Percentiles rank a stretch among this genome's conserved stretches.
These are phyloP conservation scores for Sugiyamaella qingdaonensis DNA, from an alignment of 805 yeast genomes.

Conservation along the genomic window DNA sequence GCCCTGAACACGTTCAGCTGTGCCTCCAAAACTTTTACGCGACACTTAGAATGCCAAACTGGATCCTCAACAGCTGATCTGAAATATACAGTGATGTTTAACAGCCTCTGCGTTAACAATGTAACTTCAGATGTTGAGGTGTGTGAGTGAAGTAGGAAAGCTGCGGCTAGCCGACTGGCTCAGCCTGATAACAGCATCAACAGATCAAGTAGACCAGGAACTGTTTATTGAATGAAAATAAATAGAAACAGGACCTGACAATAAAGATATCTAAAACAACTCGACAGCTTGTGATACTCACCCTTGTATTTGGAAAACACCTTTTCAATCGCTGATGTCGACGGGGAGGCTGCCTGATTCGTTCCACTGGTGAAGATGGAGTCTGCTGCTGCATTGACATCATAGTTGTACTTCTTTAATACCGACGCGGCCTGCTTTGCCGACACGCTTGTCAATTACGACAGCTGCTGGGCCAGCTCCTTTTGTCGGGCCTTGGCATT, in stretches of 20 bases:
- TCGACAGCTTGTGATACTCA: slow-evolving; percentile 5
- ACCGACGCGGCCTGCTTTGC: slow-evolving; percentile 15
- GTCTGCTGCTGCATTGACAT: slow-evolving; percentile 32
- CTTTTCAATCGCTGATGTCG: slow-evolving; percentile 11
- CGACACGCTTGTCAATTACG: slow-evolving; percentile 17
- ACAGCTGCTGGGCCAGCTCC: slow-evolving; percentile 16
- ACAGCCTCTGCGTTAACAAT: neutral
- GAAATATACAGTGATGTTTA: neutral
- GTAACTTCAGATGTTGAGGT: too few relatives aligned
- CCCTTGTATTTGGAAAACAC: slow-evolving; percentile 28
- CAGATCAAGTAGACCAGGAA: too few relatives aligned
- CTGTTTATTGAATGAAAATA: neutral
- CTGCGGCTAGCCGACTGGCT: neutral
- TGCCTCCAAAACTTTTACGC: too few relatives aligned
- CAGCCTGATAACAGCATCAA: neutral
- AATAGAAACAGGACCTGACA: too few relatives aligned
- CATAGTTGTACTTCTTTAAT: slow-evolving; percentile 29
- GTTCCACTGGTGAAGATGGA: slow-evolving; percentile 30
- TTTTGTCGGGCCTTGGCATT: slow-evolving; percentile 12
- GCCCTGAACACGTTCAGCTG: neutral
- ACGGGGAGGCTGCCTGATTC: slow-evolving; percentile 5
- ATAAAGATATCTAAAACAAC: too few relatives aligned
- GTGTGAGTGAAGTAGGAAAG: neutral
- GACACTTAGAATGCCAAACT: neutral
- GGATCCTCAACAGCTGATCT: neutral